Percentiles rank a stretch among this genome's conserved stretches.
These are phyloP conservation scores for Mortierella sp. DNA, from an alignment of 371 early-diverging fungal species.

Conservation along the genomic window DNA sequence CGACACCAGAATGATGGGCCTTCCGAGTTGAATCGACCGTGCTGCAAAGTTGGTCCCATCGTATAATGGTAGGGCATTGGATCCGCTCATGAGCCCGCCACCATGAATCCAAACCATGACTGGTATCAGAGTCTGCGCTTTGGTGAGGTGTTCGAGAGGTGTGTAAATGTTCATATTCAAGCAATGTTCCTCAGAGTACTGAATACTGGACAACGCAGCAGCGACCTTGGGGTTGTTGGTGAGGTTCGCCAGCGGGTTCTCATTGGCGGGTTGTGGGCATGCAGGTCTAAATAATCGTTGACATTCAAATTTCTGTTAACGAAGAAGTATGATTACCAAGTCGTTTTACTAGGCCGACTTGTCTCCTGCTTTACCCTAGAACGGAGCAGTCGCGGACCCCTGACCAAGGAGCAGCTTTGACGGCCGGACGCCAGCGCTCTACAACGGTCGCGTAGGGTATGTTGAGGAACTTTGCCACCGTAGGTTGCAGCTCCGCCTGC, in stretches of 20 bases:
- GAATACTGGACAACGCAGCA: constrained; percentile 1
- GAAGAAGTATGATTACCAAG: too few species aligned
- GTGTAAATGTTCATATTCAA: constrained; percentile 43
- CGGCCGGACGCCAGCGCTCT: constrained; percentile 32
- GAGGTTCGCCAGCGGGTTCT: constrained; percentile 10
- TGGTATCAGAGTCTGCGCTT: constrained; percentile 17
- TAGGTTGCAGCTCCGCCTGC: constrained; percentile 1
- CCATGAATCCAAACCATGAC: constrained; percentile 48
- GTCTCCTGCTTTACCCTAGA: constrained; percentile 9
- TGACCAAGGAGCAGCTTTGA: constrained; percentile 14
- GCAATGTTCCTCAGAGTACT: constrained; percentile 26
- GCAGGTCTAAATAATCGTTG: constrained; percentile 11
- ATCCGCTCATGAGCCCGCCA: constrained; percentile 30
- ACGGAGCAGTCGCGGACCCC: constrained; percentile 29
- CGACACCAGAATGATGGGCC: constrained; percentile 37
- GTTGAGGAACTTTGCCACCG: constrained; percentile 26
- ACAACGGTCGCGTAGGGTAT: constrained; percentile 29
- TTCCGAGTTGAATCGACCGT: constrained; percentile 15
- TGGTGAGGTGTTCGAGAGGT: constrained; percentile 18
- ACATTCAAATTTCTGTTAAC: too few species aligned
- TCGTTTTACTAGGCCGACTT: too few species aligned
- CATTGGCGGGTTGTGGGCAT: constrained; percentile 19
- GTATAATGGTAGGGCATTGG: constrained; percentile 11
- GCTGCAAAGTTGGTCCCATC: constrained; percentile 31
- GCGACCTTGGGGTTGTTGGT: constrained; percentile 2